Percentiles rank a stretch among this genome's conserved stretches.
phyloP scores from a whole-genome alignment of 768 basidiomycete genomes.

The Arthromyces matolae region DNA sequence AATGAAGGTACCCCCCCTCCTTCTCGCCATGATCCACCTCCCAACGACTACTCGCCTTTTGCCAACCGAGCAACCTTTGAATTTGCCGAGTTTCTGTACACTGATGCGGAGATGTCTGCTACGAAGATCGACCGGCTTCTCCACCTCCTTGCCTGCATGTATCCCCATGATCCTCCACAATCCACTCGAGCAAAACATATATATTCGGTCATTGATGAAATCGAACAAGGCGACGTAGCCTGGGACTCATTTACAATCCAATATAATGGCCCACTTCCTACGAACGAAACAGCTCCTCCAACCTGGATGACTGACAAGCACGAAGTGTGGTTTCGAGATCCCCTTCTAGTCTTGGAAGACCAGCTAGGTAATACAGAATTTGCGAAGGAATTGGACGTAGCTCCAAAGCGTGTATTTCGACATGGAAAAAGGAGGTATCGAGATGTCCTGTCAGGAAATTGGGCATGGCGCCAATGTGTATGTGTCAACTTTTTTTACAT shows the following conservation, averaged over 20 bases:
- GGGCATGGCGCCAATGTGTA: conserved; percentile 39
- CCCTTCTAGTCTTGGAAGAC: conserved; percentile 22
- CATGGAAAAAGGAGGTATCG: conserved; percentile 22
- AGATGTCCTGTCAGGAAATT: conserved; percentile 40
- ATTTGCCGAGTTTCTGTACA: conserved; percentile 5
- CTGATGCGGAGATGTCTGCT: conserved; percentile 7
- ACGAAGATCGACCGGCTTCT: conserved; percentile 6
- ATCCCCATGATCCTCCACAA: conserved; percentile 16
- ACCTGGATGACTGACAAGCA: conserved; percentile 31
- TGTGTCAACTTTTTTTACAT: conserved; percentile 4
- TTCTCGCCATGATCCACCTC: background rate
- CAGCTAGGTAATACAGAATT: conserved; percentile 34
- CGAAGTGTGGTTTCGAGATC: conserved; percentile 33
- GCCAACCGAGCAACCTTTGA: conserved; percentile 1
- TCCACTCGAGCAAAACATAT: conserved; percentile 30
- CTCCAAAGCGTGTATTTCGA: conserved; percentile 25
- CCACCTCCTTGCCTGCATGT: background rate
- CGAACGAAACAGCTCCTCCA: conserved; percentile 15
- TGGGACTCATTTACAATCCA: conserved; percentile 32
- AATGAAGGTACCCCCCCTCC: conserved; percentile 4
- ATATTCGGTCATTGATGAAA: conserved; percentile 31
- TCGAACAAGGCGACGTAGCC: conserved; percentile 28
- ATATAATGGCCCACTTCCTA: conserved; percentile 21
- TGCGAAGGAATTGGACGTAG: conserved; percentile 26
- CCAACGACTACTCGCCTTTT: conserved; percentile 6